phyloP scores from a whole-genome alignment of 2,329 filamentous ascomycete species.

The Lachnellula occidentalis region DNA sequence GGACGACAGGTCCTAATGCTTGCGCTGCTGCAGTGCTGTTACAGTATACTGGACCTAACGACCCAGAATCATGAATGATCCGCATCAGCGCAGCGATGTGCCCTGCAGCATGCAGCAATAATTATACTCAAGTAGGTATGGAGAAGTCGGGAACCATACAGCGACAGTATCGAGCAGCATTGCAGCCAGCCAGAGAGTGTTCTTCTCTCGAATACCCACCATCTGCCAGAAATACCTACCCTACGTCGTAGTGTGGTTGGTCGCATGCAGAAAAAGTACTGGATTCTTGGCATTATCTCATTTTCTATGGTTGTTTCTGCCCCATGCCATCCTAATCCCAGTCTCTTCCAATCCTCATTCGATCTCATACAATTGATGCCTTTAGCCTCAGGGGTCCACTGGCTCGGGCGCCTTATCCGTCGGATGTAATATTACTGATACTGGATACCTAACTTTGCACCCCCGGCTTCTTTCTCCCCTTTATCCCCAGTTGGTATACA shows the following conservation, averaged over 20 bases:
- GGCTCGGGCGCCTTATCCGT: slow-evolving; percentile 13
- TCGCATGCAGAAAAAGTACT: neutral
- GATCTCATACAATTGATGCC: slow-evolving; percentile 1
- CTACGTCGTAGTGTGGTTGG: neutral
- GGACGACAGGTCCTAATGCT: neutral
- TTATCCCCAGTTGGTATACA: neutral
- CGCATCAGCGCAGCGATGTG: neutral
- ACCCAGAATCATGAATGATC: neutral
- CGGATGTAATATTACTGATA: slow-evolving; percentile 11
- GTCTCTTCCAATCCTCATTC: neutral
- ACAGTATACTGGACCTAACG: neutral
- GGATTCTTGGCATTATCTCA: neutral
- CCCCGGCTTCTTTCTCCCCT: neutral
- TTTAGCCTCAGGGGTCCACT: neutral
- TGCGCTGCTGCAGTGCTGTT: neutral
- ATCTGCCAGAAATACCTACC: slow-evolving; percentile 4
- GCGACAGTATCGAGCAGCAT: neutral
- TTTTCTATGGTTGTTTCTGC: slow-evolving; percentile 3
- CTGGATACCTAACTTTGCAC: neutral
- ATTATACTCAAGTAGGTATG: neutral
- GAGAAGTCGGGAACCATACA: neutral
- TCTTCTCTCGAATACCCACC: neutral
- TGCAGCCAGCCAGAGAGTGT: neutral
- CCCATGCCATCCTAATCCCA: neutral
- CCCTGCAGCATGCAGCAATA: slow-evolving; percentile 1